phyloP scores from a whole-genome alignment of 2,329 filamentous ascomycete genomes.

The Tothia fuscella region DNA sequence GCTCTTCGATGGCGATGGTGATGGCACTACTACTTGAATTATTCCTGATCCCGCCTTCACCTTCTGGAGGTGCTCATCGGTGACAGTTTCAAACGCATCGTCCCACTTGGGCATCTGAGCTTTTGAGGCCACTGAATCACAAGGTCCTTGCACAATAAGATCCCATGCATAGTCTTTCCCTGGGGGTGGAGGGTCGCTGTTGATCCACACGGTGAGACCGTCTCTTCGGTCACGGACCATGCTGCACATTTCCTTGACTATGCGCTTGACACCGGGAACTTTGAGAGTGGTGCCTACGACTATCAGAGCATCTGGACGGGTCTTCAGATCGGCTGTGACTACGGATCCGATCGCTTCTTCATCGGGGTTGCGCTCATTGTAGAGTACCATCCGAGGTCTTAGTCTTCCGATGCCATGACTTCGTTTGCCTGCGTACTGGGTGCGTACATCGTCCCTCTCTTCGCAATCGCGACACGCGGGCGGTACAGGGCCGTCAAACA shows the following conservation, averaged over 20 bases:
- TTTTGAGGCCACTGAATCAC: conserved; percentile 72
- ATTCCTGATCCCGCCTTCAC: conserved; percentile 17
- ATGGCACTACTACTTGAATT: neutral
- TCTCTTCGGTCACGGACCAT: conserved; percentile 72
- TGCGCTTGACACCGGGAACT: conserved; percentile 79
- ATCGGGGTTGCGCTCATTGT: conserved; percentile 95
- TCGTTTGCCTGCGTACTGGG: conserved; percentile 65
- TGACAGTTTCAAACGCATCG: conserved; percentile 27
- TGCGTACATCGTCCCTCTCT: conserved; percentile 63
- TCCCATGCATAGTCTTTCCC: conserved; percentile 85
- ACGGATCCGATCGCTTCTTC: conserved; percentile 92
- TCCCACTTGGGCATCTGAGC: conserved; percentile 51
- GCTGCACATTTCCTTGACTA: conserved; percentile 83
- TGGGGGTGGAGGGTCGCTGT: conserved; percentile 68
- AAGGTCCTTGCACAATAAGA: conserved; percentile 72
- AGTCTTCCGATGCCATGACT: conserved; percentile 88
- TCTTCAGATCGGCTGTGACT: conserved; percentile 71
- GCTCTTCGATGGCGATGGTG: conserved; percentile 13
- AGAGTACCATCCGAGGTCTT: conserved; percentile 86
- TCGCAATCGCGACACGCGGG: conserved; percentile 69
- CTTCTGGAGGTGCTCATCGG: conserved; percentile 23
- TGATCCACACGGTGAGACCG: conserved; percentile 89
- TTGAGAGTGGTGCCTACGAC: conserved; percentile 95
- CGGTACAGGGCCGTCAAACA: conserved; percentile 76
- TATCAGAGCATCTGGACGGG: conserved; percentile 79